Base-by-base conservation (phyloP, 202 grass and related monocot genomes). In the Zizania palustris region DNA sequence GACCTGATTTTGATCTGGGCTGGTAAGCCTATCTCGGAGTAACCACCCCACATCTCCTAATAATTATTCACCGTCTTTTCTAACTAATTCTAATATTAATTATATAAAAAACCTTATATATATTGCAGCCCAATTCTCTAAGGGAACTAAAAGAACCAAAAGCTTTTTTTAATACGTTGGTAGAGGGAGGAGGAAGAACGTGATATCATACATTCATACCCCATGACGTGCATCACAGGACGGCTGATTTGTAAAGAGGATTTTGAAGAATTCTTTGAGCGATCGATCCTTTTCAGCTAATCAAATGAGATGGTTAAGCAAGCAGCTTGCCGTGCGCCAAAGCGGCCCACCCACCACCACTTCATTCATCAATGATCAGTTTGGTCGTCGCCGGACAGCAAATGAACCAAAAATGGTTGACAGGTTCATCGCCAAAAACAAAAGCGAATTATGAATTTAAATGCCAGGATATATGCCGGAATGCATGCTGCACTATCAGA, bases 221-320 rank as follows among this genome's bases (percentile, higher is more conserved):
- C 3, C 8, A 45, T 56, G 20, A 69, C 7, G 2, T 28, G 35
- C 19, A 36, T 43, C 65, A 70, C 65, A 71, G 45, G 57, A 45
- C 0, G 15, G 43, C n/a, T 64, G 81, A 37, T 62, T 83, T 77
- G 81, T 61, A 70, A 70, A 63, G 73, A 36, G 37, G 70, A 71
- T 35, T 21, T 45, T 65, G 9, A 3, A 48, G 4, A 67, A 45
- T 78, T 57, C 12, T 73, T 76, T 71, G 82, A n/a, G n/a, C 21
- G 0, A 64, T 84, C 21, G 0, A 64, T 84, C 82, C 22, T 71
- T 55, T 45, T 78, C 58, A 8, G 35, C 65, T 38, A 21, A 77
- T 63, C 56, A 77, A 63, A 51, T 42, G 34, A 34, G 42, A 69
- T 20, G 34, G 16, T 19, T 59, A 6, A 3, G 9, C 21, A 19